Percentiles rank a stretch among this genome's conserved stretches.
Evolutionary conservation across 2,329 filamentous ascomycete genomes (phyloP).

Genomic region (Aspergillus intermedius): DNA sequence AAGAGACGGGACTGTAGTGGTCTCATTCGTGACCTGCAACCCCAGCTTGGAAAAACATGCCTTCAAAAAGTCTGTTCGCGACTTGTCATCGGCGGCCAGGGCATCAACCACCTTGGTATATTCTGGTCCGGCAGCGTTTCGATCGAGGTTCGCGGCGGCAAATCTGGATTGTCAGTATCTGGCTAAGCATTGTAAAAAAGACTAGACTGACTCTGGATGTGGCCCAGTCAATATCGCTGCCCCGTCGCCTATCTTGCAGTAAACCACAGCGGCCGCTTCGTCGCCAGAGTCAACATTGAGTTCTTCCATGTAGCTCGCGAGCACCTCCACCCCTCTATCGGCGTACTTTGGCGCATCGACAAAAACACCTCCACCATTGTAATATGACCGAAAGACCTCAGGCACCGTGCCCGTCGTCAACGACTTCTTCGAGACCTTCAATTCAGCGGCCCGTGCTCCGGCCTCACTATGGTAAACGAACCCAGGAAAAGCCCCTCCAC

Average conservation of each 20-base stretch:
- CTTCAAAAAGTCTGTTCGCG: slow-evolving; percentile 68
- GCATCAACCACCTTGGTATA: slow-evolving; percentile 65
- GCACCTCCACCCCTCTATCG: slow-evolving; percentile 64
- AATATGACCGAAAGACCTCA: slow-evolving; percentile 68
- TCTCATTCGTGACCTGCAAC: slow-evolving; percentile 66
- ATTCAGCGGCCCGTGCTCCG: slow-evolving; percentile 65
- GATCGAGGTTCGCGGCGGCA: slow-evolving; percentile 67
- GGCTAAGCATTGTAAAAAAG: slow-evolving; percentile 5
- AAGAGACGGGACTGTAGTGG: slow-evolving; percentile 65
- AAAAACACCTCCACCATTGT: slow-evolving; percentile 92
- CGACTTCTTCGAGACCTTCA: slow-evolving; percentile 57
- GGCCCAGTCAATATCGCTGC: slow-evolving; percentile 74
- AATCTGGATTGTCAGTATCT: slow-evolving; percentile 54
- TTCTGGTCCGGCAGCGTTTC: slow-evolving; percentile 57
- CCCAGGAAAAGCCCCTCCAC: slow-evolving; percentile 79
- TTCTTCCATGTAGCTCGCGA: slow-evolving; percentile 71
- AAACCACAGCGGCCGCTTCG: slow-evolving; percentile 71
- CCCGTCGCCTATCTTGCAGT: slow-evolving; percentile 75
- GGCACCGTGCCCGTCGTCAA: slow-evolving; percentile 52
- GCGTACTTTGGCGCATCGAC: slow-evolving; percentile 63
- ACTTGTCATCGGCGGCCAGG: slow-evolving; percentile 62
- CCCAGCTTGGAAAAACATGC: slow-evolving; percentile 74
- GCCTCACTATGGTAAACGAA: slow-evolving; percentile 87
- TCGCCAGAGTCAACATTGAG: slow-evolving; percentile 70
- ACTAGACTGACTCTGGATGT: slow-evolving; percentile 71